phyloP scores from a whole-genome alignment of 164 flowering plant species.

The Sextonia rubra region DNA sequence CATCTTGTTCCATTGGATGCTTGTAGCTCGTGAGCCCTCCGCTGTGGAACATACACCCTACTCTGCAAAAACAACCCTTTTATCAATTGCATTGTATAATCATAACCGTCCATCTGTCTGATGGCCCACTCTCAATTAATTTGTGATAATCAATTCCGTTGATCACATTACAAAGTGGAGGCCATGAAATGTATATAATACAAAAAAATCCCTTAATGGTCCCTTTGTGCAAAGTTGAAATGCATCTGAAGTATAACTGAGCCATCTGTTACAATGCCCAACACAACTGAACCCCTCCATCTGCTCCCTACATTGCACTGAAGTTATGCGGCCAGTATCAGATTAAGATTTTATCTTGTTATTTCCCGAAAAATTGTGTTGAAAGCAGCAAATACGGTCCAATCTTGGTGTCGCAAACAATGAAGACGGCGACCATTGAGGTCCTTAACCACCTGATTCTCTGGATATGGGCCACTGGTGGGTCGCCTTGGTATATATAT shows the following conservation, averaged over 20 bases:
- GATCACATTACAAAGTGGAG: neutral
- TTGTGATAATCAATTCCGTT: neutral
- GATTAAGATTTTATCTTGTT: neutral
- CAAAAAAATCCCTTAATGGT: constrained; percentile 3
- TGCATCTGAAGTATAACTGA: constrained; percentile 80
- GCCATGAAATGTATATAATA: no score
- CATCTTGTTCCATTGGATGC: constrained; percentile 86
- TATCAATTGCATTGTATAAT: neutral
- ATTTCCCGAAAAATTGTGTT: neutral
- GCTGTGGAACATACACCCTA: constrained; percentile 89
- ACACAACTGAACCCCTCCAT: constrained; percentile 19
- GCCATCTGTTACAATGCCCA: constrained; percentile 94
- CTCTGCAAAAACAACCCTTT: neutral
- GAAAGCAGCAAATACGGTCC: constrained; percentile 50
- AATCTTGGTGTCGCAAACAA: constrained; percentile 63
- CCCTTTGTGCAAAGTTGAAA: constrained; percentile 85
- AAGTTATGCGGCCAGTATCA: neutral
- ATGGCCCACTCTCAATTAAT: no score
- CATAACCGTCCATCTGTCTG: neutral
- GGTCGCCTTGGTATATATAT: constrained; percentile 39
- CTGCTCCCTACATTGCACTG: neutral
- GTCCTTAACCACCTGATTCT: constrained; percentile 87
- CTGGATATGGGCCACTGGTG: constrained; percentile 74
- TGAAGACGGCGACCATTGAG: constrained; percentile 78
- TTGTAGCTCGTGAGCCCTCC: constrained; percentile 90